Base-by-base conservation (phyloP, 225 moss, liverwort and hornwort species). In the Pseudoscleropodium purum region DNA sequence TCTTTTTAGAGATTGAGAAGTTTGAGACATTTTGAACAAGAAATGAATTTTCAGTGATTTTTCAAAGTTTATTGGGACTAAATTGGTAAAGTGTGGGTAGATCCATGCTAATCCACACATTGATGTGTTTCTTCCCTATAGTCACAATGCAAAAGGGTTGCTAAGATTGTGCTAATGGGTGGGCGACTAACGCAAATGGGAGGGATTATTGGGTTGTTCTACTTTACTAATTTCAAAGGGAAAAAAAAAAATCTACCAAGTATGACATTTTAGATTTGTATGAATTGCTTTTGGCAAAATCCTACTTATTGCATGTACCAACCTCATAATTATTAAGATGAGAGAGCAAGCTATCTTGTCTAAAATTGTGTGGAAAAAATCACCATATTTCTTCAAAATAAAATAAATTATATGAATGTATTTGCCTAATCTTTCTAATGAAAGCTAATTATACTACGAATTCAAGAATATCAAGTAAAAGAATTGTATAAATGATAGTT, bases 101-200 rank as follows among this genome's bases (percentile, higher is more conserved):
- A 39, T 2, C 4, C 6, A 68, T 23, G 68, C 4, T 69, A n/a
- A 68, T 21, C 37, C 13, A 24, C 7, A 3, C 1, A 1, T 0
- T 6, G 1, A 3, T 37, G 36, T 67, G n/a, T 23, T 23, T 3
- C 20, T 0, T 7, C 7, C 7, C 23, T 14, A 39, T 25, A 25
- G 25, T 25, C 2, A 14, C 7, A 13, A 39, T 70, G 8, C 3
- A 0, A 39, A 70, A 70, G 1, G 25, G 7, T n/a, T n/a, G 7
- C 6, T 70, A 14, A 39, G 15, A 26, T 39, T 25, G 15, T 70
- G 8, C 1, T 41, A 14, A 8, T 25, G 15, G 15, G 3, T 15
- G 5, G 24, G 0, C 4, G 1, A 8, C 2, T 39, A 3, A 68
- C 4, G 6, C 21, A 68, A 21, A 68, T 68, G 21, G 20, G 20